Base-by-base conservation (phyloP, 805 yeast species). In the Wickerhamiella shivajii region DNA sequence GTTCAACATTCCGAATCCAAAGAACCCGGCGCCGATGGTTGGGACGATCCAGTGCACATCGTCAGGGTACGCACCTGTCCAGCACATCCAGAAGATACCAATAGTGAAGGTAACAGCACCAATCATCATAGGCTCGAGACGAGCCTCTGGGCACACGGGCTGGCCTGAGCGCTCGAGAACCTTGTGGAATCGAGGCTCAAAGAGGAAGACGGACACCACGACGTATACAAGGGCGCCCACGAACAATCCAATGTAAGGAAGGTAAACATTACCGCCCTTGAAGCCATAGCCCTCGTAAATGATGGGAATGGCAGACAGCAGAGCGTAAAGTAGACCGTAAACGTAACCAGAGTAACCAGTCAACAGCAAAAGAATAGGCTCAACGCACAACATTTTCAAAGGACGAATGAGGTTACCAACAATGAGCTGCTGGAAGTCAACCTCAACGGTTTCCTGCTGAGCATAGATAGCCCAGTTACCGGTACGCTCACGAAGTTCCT, bases 381-480 rank as follows among this genome's bases (percentile, higher is more conserved):
- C 93, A 6, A 64, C 61, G 42, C 64, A 48, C 27, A 79, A 58
- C 81, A 81, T 72, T 8, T 48, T 51, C 25, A 81, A 36, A 1
- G 93, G 93, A 52, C 90, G 67, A 5, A 74, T 49, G 22, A 79
- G 50, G 41, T 74, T 74, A 46, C 73, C 73, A 45, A 66, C 69
- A 21, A 64, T 64, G 41, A 81, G 67, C 31, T 74, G 83, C 39
- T 57, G 62, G 29, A 76, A 25, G 14, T 70, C 60, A 5, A 77
- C 54, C 39, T 67, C 64, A 36, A 67, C 66, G 39, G 64, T 69
- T 46, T 85, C 96, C 53, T 80, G 92, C 57, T 80, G 92, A 15
- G 96, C 80, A 81, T 83, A 81, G 42, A 80, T 79, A 47, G 77
- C 77, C 39, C 64, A 63, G 52, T 84, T 78, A 29, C 90, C 85